Base-by-base conservation (phyloP, 805 yeast species). In the Ogataea nitratoaversa region DNA sequence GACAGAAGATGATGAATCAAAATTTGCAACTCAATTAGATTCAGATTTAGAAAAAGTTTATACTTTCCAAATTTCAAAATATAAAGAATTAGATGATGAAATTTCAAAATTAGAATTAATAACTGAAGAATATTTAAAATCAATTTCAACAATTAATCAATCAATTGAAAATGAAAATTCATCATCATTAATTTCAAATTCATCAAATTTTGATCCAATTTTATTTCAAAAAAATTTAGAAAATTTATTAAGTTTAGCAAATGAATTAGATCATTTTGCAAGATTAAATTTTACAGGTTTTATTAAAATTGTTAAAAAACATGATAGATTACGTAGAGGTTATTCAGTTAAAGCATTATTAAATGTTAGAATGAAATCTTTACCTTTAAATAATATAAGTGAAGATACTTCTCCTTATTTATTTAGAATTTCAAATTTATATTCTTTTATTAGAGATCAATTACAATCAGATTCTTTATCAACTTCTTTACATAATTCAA, bases 281-380 rank as follows among this genome's bases (percentile, higher is more conserved):
- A 75, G 99, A 55, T 65, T 91, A 51, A 93, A 93, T 65, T 93
- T 83, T 68, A 91, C 99, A 12, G 99, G 97, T 1, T 91, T 93
- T 66, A 75, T 81, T 54, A 93, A 93, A 60, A 87, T 93, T 52
- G 97, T 90, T 49, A 90, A 91, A 68, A 91, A 91, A 66, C 99
- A 93, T 59, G 98, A 93, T 66, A 78, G 96, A 38, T 63, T 91
- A 48, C 97, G 90, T 63, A 76, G 89, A 24, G 73, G 78, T 48
- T 93, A 84, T 63, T 83, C 93, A n/a, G 97, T 91, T 19, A 83
- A 79, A 60, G 95, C 98, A 0, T 67, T 93, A 52, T 69, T 93
- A 53, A 86, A 87, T 49, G 96, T 91, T 22, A 75, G 99, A 53
- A 72, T 93, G 64, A 83, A 82, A 57, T 82, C 81, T 36, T 71